phyloP scores from a whole-genome alignment of 2,329 filamentous ascomycete genomes.

The Phialophora chinensis region DNA sequence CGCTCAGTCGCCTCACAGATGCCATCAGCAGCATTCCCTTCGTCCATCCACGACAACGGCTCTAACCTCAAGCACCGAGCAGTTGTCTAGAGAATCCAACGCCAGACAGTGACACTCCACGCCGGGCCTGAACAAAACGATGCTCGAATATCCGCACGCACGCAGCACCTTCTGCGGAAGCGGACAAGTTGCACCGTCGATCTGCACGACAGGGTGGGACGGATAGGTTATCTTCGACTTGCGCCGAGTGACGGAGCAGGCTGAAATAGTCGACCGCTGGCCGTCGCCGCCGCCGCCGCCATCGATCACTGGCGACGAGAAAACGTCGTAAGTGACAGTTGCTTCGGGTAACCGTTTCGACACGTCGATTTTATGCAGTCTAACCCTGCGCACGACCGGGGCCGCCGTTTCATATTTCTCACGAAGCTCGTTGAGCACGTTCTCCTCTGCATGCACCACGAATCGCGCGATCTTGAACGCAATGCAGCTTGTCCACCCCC shows the following conservation, averaged over 20 bases:
- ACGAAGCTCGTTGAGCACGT: background rate
- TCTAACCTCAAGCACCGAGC: too few species aligned
- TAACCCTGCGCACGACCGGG: background rate
- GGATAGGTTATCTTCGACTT: slow-evolving; percentile 14
- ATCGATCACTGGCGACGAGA: background rate
- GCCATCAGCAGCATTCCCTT: background rate
- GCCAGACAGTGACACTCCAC: slow-evolving; percentile 6
- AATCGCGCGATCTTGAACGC: slow-evolving; percentile 20
- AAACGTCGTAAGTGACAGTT: background rate
- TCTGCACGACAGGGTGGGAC: slow-evolving; percentile 20
- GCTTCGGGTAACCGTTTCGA: background rate
- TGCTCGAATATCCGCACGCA: slow-evolving; percentile 22
- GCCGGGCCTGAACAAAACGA: slow-evolving; percentile 18
- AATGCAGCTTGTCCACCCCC: slow-evolving; percentile 31
- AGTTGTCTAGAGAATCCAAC: background rate
- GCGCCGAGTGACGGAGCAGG: background rate
- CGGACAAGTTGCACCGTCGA: slow-evolving; percentile 18
- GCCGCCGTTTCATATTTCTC: background rate
- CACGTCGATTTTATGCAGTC: slow-evolving; percentile 11
- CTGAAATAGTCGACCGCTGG: background rate
- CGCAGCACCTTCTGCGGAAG: slow-evolving; percentile 17
- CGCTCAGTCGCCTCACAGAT: background rate
- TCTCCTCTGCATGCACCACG: slow-evolving; percentile 23
- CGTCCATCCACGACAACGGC: background rate
- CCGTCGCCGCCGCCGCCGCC: background rate